Conservation (phyloP, 2,329 filamentous ascomycete species). For the Epichloe aotearoae region DNA sequence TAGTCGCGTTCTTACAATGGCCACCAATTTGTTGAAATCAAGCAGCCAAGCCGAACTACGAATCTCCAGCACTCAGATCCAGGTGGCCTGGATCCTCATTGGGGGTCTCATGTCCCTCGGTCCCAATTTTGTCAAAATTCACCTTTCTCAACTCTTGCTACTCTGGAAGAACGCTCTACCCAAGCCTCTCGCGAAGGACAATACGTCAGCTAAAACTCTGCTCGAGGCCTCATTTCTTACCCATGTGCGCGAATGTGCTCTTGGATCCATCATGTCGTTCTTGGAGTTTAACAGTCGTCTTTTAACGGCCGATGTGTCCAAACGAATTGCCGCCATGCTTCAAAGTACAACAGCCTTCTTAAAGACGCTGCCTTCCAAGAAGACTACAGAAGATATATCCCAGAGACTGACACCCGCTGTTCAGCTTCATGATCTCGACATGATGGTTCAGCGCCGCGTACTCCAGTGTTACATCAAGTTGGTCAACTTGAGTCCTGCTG, state of each 20-base stretch:
- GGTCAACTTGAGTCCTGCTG: slow-evolving; percentile 74
- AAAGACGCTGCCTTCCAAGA: slow-evolving; percentile 71
- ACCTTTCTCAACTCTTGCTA: slow-evolving; percentile 82
- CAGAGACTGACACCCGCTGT: slow-evolving; percentile 74
- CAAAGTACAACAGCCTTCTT: slow-evolving; percentile 88
- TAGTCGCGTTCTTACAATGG: slow-evolving; percentile 78
- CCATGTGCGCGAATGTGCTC: slow-evolving; percentile 86
- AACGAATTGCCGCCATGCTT: slow-evolving; percentile 83
- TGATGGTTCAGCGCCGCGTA: slow-evolving; percentile 86
- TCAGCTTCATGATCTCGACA: slow-evolving; percentile 77
- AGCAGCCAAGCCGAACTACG: slow-evolving; percentile 84
- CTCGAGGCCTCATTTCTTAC: slow-evolving; percentile 87
- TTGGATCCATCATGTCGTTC: slow-evolving; percentile 85
- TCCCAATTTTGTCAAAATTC: slow-evolving; percentile 97
- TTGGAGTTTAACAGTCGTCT: slow-evolving; percentile 86
- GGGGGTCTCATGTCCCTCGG: slow-evolving; percentile 93
- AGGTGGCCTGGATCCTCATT: slow-evolving; percentile 95
- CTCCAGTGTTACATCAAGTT: slow-evolving; percentile 91
- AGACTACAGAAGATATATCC: slow-evolving; percentile 72
- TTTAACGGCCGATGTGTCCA: slow-evolving; percentile 86
- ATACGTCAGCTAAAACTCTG: slow-evolving; percentile 67
- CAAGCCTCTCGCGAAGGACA: slow-evolving; percentile 86
- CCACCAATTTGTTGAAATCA: slow-evolving; percentile 81
- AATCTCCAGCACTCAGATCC: slow-evolving; percentile 85
- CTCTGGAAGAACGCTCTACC: slow-evolving; percentile 96